Evolutionary conservation across 805 yeast species (phyloP).

Genomic region (Cyberlindnera amylophila): DNA sequence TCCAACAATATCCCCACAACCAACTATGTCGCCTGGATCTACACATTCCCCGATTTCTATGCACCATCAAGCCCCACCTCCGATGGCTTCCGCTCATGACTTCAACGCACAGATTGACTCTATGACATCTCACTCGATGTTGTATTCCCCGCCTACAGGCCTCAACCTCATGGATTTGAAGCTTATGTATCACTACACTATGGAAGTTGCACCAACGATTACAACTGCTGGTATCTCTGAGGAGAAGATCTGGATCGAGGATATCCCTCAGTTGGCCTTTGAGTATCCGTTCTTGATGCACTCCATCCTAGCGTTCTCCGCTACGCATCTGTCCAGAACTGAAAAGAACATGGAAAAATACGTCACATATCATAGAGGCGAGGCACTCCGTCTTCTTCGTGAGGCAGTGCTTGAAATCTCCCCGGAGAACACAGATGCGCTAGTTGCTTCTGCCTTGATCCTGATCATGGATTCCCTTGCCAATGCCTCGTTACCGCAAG

Average conservation of each 20-base stretch:
- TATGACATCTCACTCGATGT: constrained; percentile 8
- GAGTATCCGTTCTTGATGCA: constrained; percentile 90
- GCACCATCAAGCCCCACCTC: constrained; percentile 13
- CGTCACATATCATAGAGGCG: constrained; percentile 83
- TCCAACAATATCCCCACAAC: constrained; percentile 30
- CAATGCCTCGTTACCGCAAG: constrained; percentile 61
- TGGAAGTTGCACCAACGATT: constrained; percentile 80
- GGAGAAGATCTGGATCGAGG: constrained; percentile 79
- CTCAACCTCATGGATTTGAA: constrained; percentile 54
- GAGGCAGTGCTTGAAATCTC: constrained; percentile 84
- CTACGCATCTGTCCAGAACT: constrained; percentile 81
- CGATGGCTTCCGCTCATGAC: constrained; percentile 14
- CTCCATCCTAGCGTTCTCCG: constrained; percentile 83
- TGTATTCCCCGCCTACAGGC: constrained; percentile 40
- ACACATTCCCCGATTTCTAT: constrained; percentile 24
- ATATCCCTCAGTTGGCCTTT: constrained; percentile 85
- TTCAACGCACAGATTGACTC: constrained; percentile 11
- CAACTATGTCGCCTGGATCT: constrained; percentile 27
- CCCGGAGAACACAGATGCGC: constrained; percentile 83
- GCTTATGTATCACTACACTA: constrained; percentile 83
- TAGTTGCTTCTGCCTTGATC: constrained; percentile 87
- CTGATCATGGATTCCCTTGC: constrained; percentile 92
- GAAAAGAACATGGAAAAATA: constrained; percentile 74
- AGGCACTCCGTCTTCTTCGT: constrained; percentile 73
- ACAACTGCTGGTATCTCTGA: constrained; percentile 89